These are phyloP conservation scores for Odonthalia washingtoniensis DNA, from an alignment of 31 red algal genomes.

Conservation along the genomic window DNA sequence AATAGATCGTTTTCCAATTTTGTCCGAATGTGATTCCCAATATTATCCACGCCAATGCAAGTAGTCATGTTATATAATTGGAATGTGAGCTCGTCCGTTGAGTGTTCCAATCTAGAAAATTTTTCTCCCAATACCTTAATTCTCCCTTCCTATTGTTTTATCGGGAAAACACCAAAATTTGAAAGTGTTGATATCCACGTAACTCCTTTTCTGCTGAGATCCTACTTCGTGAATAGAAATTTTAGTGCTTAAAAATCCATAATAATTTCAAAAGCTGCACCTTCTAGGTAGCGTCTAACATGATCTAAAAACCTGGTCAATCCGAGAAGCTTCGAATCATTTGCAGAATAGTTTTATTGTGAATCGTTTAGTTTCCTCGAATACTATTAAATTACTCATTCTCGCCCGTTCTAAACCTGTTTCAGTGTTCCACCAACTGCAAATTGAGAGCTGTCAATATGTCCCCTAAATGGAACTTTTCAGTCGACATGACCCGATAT, in stretches of 20 bases:
- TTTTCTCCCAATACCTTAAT: conserved; percentile 33
- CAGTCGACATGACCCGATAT: neutral
- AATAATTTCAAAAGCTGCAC: conserved; percentile 30
- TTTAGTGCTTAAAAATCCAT: conserved; percentile 35
- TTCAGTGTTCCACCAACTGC: conserved; percentile 45
- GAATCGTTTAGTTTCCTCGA: conserved; percentile 14
- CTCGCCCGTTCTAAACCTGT: neutral
- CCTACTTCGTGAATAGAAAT: conserved; percentile 28
- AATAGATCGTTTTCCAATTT: neutral
- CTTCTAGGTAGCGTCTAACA: conserved; percentile 27
- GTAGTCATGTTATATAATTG: neutral
- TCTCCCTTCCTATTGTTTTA: neutral
- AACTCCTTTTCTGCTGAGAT: neutral
- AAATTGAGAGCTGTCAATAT: conserved; percentile 27
- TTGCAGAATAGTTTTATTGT: conserved; percentile 20
- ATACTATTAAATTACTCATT: conserved; percentile 15
- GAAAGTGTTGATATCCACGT: conserved; percentile 18
- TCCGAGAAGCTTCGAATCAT: neutral
- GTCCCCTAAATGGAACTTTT: conserved; percentile 4
- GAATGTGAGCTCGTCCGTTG: neutral
- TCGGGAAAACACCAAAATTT: conserved; percentile 18
- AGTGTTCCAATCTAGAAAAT: neutral
- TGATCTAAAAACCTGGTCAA: neutral
- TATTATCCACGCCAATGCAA: neutral
- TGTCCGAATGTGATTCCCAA: neutral